A percentile compares a stretch with the other conserved stretches of the same genome.
Evolutionary conservation across 148 eudicot species (phyloP).

Genomic region (Amaranthus hypochondriacus): DNA sequence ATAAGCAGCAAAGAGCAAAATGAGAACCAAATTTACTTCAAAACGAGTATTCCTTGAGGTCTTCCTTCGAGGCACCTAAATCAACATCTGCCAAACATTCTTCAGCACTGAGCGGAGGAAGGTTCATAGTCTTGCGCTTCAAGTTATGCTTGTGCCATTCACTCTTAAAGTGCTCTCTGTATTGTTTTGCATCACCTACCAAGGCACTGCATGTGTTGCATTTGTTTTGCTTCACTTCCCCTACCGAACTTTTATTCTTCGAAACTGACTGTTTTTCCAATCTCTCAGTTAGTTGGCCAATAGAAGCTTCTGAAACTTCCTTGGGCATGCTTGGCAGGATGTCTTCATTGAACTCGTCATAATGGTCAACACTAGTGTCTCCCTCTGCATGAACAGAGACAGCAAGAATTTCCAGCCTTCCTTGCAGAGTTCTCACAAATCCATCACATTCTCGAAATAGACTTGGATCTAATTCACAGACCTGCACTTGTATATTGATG

Average conservation of each 20-base stretch:
- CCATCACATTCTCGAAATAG: conserved; percentile 75
- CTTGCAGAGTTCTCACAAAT: conserved; percentile 68
- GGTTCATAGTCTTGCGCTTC: conserved; percentile 70
- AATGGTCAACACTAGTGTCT: conserved; percentile 65
- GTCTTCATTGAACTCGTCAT: conserved; percentile 54
- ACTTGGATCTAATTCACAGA: conserved; percentile 78
- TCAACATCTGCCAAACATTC: conserved; percentile 82
- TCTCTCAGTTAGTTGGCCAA: conserved; percentile 44
- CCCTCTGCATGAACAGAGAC: conserved; percentile 77
- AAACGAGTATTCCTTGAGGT: conserved; percentile 67
- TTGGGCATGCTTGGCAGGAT: conserved; percentile 31
- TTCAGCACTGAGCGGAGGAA: conserved; percentile 75
- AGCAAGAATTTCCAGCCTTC: conserved; percentile 81
- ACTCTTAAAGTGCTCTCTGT: conserved; percentile 89
- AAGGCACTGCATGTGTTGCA: conserved; percentile 80
- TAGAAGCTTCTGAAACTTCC: conserved; percentile 32
- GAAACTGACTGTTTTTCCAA: conserved; percentile 58
- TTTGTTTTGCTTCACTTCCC: conserved; percentile 60
- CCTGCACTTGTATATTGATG: conserved; percentile 32
- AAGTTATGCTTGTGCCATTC: conserved; percentile 97
- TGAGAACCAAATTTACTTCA: not conserved
- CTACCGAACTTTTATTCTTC: conserved; percentile 29
- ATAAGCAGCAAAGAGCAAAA: conserved; percentile 2
- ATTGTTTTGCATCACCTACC: conserved; percentile 80
- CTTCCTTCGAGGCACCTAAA: conserved; percentile 51